Base-by-base conservation (phyloP, 2,329 filamentous ascomycete genomes). In the Fusarium sterilihyphosum region DNA sequence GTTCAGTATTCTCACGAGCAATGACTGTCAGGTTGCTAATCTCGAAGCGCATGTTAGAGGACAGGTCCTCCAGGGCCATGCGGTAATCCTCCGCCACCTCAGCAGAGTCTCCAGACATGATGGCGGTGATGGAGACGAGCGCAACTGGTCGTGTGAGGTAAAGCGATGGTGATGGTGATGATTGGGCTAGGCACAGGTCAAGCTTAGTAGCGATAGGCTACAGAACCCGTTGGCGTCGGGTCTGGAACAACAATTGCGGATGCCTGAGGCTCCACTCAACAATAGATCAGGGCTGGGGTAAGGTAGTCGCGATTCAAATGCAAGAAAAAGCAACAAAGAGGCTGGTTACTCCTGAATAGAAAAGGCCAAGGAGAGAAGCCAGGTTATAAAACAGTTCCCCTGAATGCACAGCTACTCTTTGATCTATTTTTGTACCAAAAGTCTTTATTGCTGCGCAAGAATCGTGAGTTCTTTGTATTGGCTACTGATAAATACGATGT, bases 1-100 rank as follows among this genome's bases (percentile, higher is more conserved):
- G 93, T 84, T 97, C 95, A 75, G 95, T 98, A 80, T 97, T 98
- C 84, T 99, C 96, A 83, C 97, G 94, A 69, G 96, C 96, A 84
- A 99, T 98, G 82, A 98, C 92, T 72, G 96, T 99, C 85, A 99
- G 85, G 85, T 97, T 98, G 88, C 93, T 96, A 83, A 99, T 99
- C 85, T 98, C 96, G 84, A 94, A 94, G 81, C 95, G 92, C 84
- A 94, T 94, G 85, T 98, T 98, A 81, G 92, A 90, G 75, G 93
- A 94, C 80, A 99, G 88, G 83, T 98, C 96, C 85, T 97, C 94
- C 81, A 99, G 87, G 62, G 95, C 96, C 81, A 94, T 93, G 82
- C 93, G 94, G 86, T 98, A 99, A 85, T 98, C 96, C 84, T 96
- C 93, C 73, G 95, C 95, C 78, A 99, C 94, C 85, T 97, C 95